A percentile compares a stretch with the other conserved stretches of the same genome.
Conservation (phyloP, 306 rosid genomes). For the Albizia julibrissin region DNA sequence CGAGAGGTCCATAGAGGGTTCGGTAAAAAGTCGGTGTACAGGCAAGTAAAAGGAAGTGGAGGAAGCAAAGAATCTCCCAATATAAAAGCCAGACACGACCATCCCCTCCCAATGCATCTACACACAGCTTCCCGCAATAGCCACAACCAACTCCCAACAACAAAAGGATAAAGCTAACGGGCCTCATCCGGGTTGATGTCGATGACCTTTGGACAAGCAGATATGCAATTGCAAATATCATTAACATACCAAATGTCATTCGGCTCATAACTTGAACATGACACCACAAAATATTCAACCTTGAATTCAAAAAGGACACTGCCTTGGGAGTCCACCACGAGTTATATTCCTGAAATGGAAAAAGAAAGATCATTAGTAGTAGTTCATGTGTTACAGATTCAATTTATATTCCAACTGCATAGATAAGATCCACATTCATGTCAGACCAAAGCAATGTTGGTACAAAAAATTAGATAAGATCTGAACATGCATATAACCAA, state of each 20-base stretch:
- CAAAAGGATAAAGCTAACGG: constrained; percentile 68
- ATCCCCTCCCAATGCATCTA: constrained; percentile 82
- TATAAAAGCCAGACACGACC: constrained; percentile 71
- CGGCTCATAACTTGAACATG: constrained; percentile 64
- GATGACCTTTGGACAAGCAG: constrained; percentile 63
- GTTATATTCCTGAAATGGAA: constrained; percentile 53
- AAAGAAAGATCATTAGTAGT: not conserved
- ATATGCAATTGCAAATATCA: constrained; percentile 60
- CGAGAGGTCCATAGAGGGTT: constrained; percentile 67
- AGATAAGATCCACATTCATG: not conserved
- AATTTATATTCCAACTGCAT: not conserved
- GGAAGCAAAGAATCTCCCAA: constrained; percentile 68
- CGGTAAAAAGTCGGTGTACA: constrained; percentile 48
- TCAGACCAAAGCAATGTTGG: no score
- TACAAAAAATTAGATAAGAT: not conserved
- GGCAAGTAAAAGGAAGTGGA: constrained; percentile 63
- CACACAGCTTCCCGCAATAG: constrained; percentile 71
- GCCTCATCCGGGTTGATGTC: constrained; percentile 59
- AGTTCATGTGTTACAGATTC: not conserved
- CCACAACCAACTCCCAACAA: constrained; percentile 76
- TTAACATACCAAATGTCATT: constrained; percentile 58
- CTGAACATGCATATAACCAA: not conserved
- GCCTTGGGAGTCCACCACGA: constrained; percentile 78
- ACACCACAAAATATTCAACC: constrained; percentile 50
- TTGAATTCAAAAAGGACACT: constrained; percentile 49